Base-by-base conservation (phyloP, 1,284 basidiomycete species). In the Leccinum pachyderme region DNA sequence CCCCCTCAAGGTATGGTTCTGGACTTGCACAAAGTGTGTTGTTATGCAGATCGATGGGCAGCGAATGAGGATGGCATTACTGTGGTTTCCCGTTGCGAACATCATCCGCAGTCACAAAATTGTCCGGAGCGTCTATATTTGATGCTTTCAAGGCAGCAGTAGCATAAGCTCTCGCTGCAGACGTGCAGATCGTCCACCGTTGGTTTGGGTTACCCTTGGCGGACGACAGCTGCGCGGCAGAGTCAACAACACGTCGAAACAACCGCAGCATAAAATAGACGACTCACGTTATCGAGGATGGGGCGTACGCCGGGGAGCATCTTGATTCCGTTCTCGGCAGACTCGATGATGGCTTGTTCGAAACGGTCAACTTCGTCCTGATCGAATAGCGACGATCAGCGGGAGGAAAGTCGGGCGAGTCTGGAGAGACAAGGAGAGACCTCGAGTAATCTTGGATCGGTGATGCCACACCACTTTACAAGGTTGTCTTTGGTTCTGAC, bases 1-100 rank as follows among this genome's bases (percentile, higher is more conserved):
- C 89, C 12, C 87, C 89, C 31, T 86, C 76, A 51, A 91, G 73
- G 74, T 94, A 96, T 6, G 93, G 93, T 65, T 94, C 93, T 7
- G 93, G 92, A 73, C 90, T 79, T 71, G 39, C 25, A 50, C 45
- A 41, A 69, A 41, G 69, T 8, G 57, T 25, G 43, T 80, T 64
- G 52, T 48, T 58, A 59, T 33, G 51, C 60, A 56, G 27, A 28
- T 52, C 62, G 33, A 61, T 8, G 15, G 46, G n/a, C 5, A 49
- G 46, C 31, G 24, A 52, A 51, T 47, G n/a, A 18, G 18, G 15
- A 18, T 18, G 47, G 41, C 66, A 78, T 64, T 66, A 86, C 84
- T 81, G 77, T 41, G 93, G 93, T 73, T 95, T 95, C 35, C 93
- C 93, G 56, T 83, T 73, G 22, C 69, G 67, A 3, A 94, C 91